phyloP scores from a whole-genome alignment of 495 filamentous ascomycete species.

The Staphylotrichum tortipilum region DNA sequence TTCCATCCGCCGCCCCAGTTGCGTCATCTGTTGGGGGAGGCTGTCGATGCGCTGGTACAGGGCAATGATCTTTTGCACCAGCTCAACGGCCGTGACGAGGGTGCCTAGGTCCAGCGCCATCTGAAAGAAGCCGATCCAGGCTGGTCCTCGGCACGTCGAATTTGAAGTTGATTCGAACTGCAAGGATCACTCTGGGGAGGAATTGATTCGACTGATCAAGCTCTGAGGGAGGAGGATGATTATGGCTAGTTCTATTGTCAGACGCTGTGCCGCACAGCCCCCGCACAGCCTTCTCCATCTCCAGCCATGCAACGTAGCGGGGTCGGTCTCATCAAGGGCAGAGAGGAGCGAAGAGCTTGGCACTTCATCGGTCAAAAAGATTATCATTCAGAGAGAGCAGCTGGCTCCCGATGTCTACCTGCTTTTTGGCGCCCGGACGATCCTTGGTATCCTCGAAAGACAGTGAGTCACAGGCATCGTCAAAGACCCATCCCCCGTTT shows the following conservation, averaged over 20 bases:
- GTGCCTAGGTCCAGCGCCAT: conserved; percentile 21
- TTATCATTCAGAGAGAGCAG: neutral
- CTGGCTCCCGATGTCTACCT: neutral
- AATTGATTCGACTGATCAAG: too few relatives aligned
- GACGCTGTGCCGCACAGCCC: neutral
- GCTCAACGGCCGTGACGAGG: conserved; percentile 15
- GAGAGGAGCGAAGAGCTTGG: too few relatives aligned
- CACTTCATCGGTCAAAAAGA: too few relatives aligned
- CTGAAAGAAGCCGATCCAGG: too few relatives aligned
- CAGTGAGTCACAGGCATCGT: conserved; percentile 6
- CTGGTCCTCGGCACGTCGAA: too few relatives aligned
- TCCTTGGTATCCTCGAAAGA: conserved; percentile 19
- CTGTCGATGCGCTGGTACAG: conserved; percentile 17
- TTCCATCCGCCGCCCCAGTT: conserved; percentile 18
- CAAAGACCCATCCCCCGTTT: conserved; percentile 7
- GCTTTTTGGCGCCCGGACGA: neutral
- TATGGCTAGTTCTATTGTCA: too few relatives aligned
- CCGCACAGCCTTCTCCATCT: neutral
- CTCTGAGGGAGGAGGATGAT: too few relatives aligned
- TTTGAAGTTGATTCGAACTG: too few relatives aligned
- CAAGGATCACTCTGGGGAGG: too few relatives aligned
- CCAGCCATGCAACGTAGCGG: too few relatives aligned
- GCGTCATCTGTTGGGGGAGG: conserved; percentile 19
- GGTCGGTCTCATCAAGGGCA: too few relatives aligned
- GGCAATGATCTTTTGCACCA: conserved; percentile 11